Conservation (phyloP, 257 asterid genomes). For the Gardenia jasminoides region DNA sequence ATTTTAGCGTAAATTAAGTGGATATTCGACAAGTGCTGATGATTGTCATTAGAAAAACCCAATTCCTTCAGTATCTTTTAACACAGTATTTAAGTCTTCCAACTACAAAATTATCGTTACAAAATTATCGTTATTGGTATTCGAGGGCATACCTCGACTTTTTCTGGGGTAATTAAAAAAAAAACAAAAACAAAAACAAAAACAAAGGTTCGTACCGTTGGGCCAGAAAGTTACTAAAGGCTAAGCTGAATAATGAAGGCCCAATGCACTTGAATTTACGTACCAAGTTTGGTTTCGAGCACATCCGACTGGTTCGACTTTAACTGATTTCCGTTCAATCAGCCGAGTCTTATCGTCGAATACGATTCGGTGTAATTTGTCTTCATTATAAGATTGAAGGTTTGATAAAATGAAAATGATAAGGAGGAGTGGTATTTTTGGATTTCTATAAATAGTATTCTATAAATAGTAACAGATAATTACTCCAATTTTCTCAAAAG, state of each 20-base stretch:
- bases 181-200: not conserved
- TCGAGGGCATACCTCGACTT: no score
- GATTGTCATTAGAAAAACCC: no score
- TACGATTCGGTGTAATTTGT: constrained; percentile 9
- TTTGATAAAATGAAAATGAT: no score
- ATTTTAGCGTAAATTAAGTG: no score
- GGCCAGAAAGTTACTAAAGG: not conserved
- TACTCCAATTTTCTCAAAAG: not conserved
- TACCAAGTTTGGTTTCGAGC: constrained; percentile 1
- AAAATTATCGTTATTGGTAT: no score
- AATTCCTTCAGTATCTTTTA: no score
- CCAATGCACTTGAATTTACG: not conserved
- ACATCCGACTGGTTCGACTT: constrained; percentile 9
- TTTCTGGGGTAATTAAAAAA: not conserved
- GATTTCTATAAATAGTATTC: not conserved
- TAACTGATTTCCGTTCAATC: constrained; percentile 5
- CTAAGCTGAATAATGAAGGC: not conserved
- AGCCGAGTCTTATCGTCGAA: not conserved
- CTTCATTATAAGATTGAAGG: not conserved
- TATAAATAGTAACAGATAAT: constrained; percentile 5
- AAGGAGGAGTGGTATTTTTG: not conserved
- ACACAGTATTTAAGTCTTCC: no score
- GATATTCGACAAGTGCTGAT: no score
- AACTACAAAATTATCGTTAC: no score
- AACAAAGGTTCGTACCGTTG: not conserved